A percentile compares a stretch with the other conserved stretches of the same genome.
These are phyloP conservation scores for Musa balbisiana DNA, from an alignment of 202 grass and related monocot species.

Conservation along the genomic window DNA sequence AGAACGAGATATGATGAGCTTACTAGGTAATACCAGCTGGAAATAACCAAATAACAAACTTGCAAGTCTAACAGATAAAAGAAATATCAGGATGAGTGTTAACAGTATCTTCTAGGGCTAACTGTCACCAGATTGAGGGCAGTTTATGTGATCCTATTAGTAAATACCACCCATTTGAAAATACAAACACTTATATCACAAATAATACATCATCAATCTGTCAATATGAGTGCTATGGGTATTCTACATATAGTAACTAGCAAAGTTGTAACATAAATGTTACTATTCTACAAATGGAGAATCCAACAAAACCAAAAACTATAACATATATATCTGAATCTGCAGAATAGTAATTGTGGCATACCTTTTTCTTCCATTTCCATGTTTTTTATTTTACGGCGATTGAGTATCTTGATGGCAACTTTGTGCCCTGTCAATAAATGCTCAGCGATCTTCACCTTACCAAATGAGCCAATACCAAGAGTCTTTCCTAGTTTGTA, in stretches of 20 bases:
- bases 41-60: too few species aligned
- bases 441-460: conserved; percentile 92
- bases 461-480: conserved; percentile 81
- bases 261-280: background rate
- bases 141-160: too few species aligned
- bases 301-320: background rate
- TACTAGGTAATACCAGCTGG: too few species aligned
- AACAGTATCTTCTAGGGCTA: too few species aligned
- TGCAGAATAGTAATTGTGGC: conserved; percentile 2
- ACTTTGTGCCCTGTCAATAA: conserved; percentile 68
- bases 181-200: too few species aligned
- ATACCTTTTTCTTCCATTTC: conserved; percentile 96
- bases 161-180: too few species aligned
- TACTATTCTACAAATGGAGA: background rate
- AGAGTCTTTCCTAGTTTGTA: conserved; percentile 77
- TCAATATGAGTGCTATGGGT: too few species aligned
- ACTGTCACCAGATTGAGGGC: too few species aligned
- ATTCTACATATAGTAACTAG: background rate
- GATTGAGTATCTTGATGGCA: conserved; percentile 88
- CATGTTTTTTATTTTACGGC: conserved; percentile 63
- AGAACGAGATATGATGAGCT: too few species aligned
- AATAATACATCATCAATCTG: too few species aligned
- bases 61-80: too few species aligned
- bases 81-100: too few species aligned
- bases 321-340: background rate